Conservation (phyloP, 106 monocot species). For the Amphibolis antarctica region DNA sequence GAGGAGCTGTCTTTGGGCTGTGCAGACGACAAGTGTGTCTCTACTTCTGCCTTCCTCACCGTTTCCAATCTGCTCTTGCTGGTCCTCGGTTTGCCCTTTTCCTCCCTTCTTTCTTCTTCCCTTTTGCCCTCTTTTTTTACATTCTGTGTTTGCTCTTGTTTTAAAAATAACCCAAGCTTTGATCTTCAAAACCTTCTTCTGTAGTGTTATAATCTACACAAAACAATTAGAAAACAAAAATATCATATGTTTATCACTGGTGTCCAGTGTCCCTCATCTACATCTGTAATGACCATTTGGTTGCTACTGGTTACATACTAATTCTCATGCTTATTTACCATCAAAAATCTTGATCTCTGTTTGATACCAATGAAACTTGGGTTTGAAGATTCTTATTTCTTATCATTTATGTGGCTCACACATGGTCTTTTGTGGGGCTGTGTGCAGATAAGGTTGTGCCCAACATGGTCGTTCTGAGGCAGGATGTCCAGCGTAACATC, state of each 20-base stretch:
- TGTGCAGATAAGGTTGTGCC: conserved; percentile 75
- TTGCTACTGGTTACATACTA: too few relatives aligned
- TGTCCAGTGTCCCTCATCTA: too few relatives aligned
- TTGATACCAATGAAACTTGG: neutral
- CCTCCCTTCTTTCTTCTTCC: neutral
- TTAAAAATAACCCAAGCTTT: too few relatives aligned
- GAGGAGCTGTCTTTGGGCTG: conserved; percentile 12
- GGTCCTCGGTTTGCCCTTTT: conserved; percentile 9
- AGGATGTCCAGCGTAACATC: conserved; percentile 31
- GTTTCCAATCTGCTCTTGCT: conserved; percentile 20
- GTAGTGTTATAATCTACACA: too few relatives aligned
- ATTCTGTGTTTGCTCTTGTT: too few relatives aligned
- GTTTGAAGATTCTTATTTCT: neutral
- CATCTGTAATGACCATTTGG: too few relatives aligned
- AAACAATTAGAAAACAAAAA: too few relatives aligned
- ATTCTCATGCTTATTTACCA: too few relatives aligned
- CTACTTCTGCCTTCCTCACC: conserved; percentile 15
- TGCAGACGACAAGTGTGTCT: neutral
- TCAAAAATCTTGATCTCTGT: too few relatives aligned
- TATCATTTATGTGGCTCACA: conserved; percentile 15
- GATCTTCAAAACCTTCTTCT: too few relatives aligned
- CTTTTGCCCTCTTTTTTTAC: neutral
- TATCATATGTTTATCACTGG: too few relatives aligned
- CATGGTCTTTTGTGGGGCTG: conserved; percentile 5
- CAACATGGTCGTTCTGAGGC: conserved; percentile 55